Evolutionary conservation across 371 early-diverging fungal species (phyloP).

Genomic region (Apophysomyces elegans): DNA sequence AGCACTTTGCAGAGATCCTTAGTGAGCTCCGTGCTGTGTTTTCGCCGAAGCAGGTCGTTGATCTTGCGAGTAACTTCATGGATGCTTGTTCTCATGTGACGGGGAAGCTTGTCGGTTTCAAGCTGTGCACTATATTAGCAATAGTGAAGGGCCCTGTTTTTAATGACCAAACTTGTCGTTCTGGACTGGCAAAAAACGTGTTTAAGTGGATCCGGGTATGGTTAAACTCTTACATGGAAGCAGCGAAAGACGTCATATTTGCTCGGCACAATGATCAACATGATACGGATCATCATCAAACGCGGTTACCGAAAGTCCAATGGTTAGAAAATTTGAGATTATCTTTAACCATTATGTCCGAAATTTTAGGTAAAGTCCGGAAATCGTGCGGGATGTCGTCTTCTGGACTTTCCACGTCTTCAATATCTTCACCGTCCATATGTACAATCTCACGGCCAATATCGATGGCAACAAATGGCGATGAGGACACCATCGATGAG

Average conservation of each 20-base stretch:
- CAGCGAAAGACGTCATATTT: conserved; percentile 49
- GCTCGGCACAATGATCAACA: conserved; percentile 45
- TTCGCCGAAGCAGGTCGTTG: conserved; percentile 49
- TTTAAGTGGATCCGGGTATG: conserved; percentile 64
- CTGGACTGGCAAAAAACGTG: conserved; percentile 51
- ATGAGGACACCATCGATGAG: conserved; percentile 24
- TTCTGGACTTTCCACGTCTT: conserved; percentile 33
- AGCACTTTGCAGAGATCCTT: conserved; percentile 65
- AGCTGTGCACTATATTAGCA: conserved; percentile 59
- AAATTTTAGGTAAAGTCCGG: conserved; percentile 59
- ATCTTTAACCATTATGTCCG: conserved; percentile 57
- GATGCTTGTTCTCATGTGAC: conserved; percentile 55
- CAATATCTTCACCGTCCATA: conserved; percentile 38
- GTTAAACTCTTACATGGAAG: conserved; percentile 55
- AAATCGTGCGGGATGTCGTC: conserved; percentile 41
- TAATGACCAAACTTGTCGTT: conserved; percentile 54
- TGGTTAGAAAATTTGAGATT: conserved; percentile 62
- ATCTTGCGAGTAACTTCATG: conserved; percentile 55
- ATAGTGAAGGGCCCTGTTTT: conserved; percentile 67
- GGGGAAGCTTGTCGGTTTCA: conserved; percentile 61
- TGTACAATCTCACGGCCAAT: conserved; percentile 42
- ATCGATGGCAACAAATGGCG: conserved; percentile 41
- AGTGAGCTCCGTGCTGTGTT: conserved; percentile 58
- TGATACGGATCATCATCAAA: conserved; percentile 34
- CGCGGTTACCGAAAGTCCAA: conserved; percentile 39